Evolutionary conservation across 2,329 filamentous ascomycete genomes (phyloP), one percentile per base, ranked within the genome.

Genomic region (Penicillium capsulatum): DNA sequence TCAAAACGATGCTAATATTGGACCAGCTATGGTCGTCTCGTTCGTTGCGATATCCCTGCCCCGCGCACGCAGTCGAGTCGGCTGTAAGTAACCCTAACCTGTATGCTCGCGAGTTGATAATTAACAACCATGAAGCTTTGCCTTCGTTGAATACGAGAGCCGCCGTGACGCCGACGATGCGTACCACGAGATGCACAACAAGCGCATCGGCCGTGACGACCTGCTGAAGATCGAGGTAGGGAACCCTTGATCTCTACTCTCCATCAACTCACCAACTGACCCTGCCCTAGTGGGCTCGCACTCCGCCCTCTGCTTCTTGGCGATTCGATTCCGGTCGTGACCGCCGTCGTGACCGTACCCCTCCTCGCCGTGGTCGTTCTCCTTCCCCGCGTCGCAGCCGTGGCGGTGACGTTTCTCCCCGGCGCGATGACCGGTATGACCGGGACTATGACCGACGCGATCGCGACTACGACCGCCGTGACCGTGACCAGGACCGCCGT

Each of bases 141-240:
- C 92, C 26, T 98, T 98, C 67, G 92, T 98, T 51, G 92, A 98
- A 72, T 98, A 98, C 69, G 92, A 98, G 74, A 94, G 90, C 68
- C 87, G 91, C 59, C 90, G 92, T 57, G 92, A 98, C 75, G 90
- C 92, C 50, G 92, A 98, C 68, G 92, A 98, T 72, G 92, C 92
- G 33, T 98, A 98, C 66, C 88, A 98, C 68, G 92, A 98, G 73
- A 98, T 98, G 92, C 92, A 98, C 66, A 97, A 97, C 76, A 96
- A 96, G 80, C 88, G 91, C 54, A 89, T 98, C 57, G 90, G 89
- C 33, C 84, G 91, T 48, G 92, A 98, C 63, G 92, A 98, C 60
- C 73, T 95, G 44, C 67, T 98, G 72, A 98, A 98, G 75, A 97
- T 98, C 53, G 92, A 98, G 80, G 92, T 95, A 22, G 5, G 19